Evolutionary conservation across 1,284 basidiomycete species (phyloP).

Genomic region (Ceratobasidium sp.): DNA sequence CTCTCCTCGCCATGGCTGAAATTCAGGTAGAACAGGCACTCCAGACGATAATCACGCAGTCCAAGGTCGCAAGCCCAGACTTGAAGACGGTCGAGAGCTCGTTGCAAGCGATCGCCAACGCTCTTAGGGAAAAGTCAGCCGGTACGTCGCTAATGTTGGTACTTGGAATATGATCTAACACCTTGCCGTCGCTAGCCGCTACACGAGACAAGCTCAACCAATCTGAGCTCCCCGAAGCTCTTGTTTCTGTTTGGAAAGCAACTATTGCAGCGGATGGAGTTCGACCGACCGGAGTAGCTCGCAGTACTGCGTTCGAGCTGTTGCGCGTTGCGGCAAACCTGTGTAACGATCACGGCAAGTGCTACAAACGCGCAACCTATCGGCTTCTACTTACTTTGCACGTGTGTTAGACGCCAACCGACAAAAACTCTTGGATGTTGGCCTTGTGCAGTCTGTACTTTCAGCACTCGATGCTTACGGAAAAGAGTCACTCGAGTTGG

Average conservation of each 20-base stretch:
- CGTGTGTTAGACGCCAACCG: slow-evolving; percentile 61
- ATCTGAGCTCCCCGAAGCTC: slow-evolving; percentile 16
- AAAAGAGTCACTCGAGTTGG: slow-evolving; percentile 48
- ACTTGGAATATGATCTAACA: neutral
- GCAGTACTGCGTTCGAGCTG: slow-evolving; percentile 68
- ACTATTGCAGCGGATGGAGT: slow-evolving; percentile 1
- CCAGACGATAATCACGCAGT: slow-evolving; percentile 19
- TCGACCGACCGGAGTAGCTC: slow-evolving; percentile 58
- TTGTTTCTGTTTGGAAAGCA: slow-evolving; percentile 25
- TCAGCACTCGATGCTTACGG: slow-evolving; percentile 76
- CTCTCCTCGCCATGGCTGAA: slow-evolving; percentile 16
- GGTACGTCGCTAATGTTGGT: neutral
- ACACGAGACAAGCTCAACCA: slow-evolving; percentile 15
- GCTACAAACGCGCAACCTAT: neutral
- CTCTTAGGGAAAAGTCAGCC: slow-evolving; percentile 21
- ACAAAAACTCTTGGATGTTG: slow-evolving; percentile 71
- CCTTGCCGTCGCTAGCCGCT: slow-evolving; percentile 6
- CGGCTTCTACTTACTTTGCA: neutral
- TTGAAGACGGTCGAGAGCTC: neutral
- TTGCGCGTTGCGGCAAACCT: slow-evolving; percentile 80
- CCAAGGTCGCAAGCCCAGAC: slow-evolving; percentile 24
- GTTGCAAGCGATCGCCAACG: slow-evolving; percentile 36
- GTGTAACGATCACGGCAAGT: slow-evolving; percentile 80
- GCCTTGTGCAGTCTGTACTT: slow-evolving; percentile 71
- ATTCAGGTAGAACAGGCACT: slow-evolving; percentile 16